phyloP scores from a whole-genome alignment of 495 filamentous ascomycete species.

The Neurospora tetrasperma region DNA sequence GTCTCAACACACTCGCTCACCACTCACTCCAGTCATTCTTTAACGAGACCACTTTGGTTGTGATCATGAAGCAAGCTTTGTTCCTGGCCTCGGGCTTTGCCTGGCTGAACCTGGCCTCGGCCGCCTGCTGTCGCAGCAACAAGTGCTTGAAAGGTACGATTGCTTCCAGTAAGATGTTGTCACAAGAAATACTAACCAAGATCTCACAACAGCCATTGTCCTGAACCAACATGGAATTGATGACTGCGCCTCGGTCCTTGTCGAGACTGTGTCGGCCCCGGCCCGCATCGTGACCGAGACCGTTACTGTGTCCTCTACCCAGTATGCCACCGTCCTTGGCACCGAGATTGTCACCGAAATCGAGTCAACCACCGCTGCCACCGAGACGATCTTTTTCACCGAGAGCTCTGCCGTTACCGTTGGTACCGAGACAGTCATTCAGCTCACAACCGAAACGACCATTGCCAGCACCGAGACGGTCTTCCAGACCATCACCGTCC shows the following conservation, averaged over 20 bases:
- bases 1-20: slow-evolving; percentile 3
- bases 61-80: slow-evolving; percentile 7
- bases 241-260: slow-evolving; percentile 7
- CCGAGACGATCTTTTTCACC: slow-evolving; percentile 7
- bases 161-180: background rate
- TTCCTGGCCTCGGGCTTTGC: slow-evolving; percentile 5
- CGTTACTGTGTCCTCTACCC: background rate
- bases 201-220: background rate
- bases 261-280: slow-evolving; percentile 6
- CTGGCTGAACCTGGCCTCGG: slow-evolving; percentile 7
- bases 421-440: background rate
- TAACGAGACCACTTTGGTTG: background rate
- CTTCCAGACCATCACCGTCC: background rate
- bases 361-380: background rate
- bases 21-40: slow-evolving; percentile 4
- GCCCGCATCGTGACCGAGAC: slow-evolving; percentile 8
- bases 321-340: slow-evolving; percentile 3
- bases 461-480: slow-evolving; percentile 1
- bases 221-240: background rate
- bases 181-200: background rate
- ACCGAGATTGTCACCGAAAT: background rate
- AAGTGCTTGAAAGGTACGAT: slow-evolving; percentile 9
- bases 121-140: slow-evolving; percentile 12
- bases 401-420: slow-evolving; percentile 3
- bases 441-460: background rate